phyloP scores from a whole-genome alignment of 352 stramenopile genomes.

The Globisporangium radiosum region DNA sequence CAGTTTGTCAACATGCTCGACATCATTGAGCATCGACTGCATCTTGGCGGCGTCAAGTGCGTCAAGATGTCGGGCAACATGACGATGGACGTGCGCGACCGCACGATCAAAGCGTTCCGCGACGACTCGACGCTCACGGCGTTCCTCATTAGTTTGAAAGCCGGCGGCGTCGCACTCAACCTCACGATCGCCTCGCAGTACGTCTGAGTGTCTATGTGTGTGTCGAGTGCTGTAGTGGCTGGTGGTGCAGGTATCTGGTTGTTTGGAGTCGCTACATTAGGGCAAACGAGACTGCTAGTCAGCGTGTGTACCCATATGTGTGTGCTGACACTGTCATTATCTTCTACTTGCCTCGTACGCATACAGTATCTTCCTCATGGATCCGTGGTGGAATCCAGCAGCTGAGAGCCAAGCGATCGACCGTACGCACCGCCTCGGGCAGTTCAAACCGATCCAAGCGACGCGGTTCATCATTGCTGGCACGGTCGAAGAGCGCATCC shows the following conservation, averaged over 20 bases:
- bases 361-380: slow-evolving; percentile 92
- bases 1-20: slow-evolving; percentile 99
- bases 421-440: slow-evolving; percentile 96
- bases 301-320: not conserved
- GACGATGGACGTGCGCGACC: slow-evolving; percentile 80
- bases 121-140: slow-evolving; percentile 92
- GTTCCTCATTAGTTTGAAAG: slow-evolving; percentile 98
- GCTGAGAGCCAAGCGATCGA: slow-evolving; percentile 95
- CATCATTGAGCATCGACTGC: slow-evolving; percentile 95
- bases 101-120: slow-evolving; percentile 71
- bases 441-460: slow-evolving; percentile 96
- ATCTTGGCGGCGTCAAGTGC: slow-evolving; percentile 81
- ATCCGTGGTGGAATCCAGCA: slow-evolving; percentile 98
- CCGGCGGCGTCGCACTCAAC: slow-evolving; percentile 98
- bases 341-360: no score
- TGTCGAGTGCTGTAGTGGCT: not conserved
- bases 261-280: not conserved
- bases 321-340: not conserved
- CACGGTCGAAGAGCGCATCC: slow-evolving; percentile 97
- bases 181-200: slow-evolving; percentile 95
- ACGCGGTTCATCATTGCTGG: slow-evolving; percentile 97
- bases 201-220: slow-evolving; percentile 10
- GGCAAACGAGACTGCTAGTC: no score
- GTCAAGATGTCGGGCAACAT: slow-evolving; percentile 91
- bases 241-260: not conserved